These are phyloP conservation scores for Neodidymelliopsis sp. DNA, from an alignment of 2,329 filamentous ascomycete species.

Conservation along the genomic window DNA sequence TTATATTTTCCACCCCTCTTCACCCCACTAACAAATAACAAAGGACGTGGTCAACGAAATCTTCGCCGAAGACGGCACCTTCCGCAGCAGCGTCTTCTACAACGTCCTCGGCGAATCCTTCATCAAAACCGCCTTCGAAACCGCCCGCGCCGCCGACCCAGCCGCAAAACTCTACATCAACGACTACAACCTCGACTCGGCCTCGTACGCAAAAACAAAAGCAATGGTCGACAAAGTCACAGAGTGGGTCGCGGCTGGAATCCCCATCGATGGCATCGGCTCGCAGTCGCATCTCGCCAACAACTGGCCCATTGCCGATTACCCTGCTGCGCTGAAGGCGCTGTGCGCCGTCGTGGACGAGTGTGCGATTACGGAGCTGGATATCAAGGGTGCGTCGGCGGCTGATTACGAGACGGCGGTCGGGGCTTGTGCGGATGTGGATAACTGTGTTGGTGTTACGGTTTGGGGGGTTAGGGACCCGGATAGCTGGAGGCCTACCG, in stretches of 20 bases:
- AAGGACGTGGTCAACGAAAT: conserved; percentile 31
- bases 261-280: conserved; percentile 71
- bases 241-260: conserved; percentile 67
- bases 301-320: conserved; percentile 54
- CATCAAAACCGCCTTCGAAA: conserved; percentile 72
- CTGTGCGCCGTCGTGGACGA: conserved; percentile 63
- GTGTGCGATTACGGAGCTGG: conserved; percentile 72
- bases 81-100: conserved; percentile 70
- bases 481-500: conserved; percentile 52
- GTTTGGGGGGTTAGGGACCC: conserved; percentile 63
- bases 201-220: conserved; percentile 65
- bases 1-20: too few relatives aligned
- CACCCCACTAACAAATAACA: background rate
- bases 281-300: conserved; percentile 63
- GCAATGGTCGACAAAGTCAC: conserved; percentile 66
- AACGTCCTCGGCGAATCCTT: conserved; percentile 74
- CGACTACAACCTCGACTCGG: conserved; percentile 69
- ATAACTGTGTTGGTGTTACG: conserved; percentile 71
- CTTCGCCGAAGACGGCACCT: conserved; percentile 62
- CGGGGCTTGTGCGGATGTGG: conserved; percentile 64
- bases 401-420: conserved; percentile 64
- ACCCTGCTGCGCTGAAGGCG: conserved; percentile 59
- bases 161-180: conserved; percentile 77
- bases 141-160: conserved; percentile 72
- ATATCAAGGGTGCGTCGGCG: conserved; percentile 66